Evolutionary conservation across 352 stramenopile species (phyloP).

Genomic region (Peronospora tabacina): DNA sequence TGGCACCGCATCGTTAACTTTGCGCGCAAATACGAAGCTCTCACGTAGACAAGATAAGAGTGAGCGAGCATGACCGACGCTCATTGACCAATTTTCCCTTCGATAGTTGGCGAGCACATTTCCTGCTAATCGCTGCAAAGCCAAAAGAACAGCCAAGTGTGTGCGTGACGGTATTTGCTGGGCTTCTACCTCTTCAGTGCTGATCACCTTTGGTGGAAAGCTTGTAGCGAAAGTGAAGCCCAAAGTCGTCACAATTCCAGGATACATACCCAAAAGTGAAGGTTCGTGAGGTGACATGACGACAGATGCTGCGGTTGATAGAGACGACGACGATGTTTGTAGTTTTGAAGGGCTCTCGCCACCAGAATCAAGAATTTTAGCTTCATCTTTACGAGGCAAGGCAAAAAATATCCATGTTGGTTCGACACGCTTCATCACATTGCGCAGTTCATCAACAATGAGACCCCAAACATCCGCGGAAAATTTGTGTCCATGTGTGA

Average conservation of each 20-base stretch:
- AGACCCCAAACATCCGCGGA: constrained; percentile 71
- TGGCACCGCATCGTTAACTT: constrained; percentile 60
- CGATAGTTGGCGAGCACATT: constrained; percentile 54
- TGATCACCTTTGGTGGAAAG: constrained; percentile 53
- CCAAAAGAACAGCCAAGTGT: constrained; percentile 60
- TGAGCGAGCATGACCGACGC: constrained; percentile 43
- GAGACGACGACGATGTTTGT: constrained; percentile 7
- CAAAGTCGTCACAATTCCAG: constrained; percentile 39
- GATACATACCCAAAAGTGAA: constrained; percentile 69
- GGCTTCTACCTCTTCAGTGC: constrained; percentile 43
- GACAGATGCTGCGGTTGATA: constrained; percentile 1
- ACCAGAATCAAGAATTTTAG: constrained; percentile 1
- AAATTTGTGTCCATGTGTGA: constrained; percentile 74
- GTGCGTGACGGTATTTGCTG: constrained; percentile 56
- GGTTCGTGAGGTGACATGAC: constrained; percentile 40
- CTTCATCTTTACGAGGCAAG: constrained; percentile 11
- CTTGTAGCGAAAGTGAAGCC: constrained; percentile 46
- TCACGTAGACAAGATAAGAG: constrained; percentile 53
- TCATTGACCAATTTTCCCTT: constrained; percentile 40
- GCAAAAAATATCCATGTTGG: constrained; percentile 70
- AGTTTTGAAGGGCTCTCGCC: constrained; percentile 9
- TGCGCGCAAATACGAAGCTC: constrained; percentile 61
- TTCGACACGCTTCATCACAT: constrained; percentile 61
- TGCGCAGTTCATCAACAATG: constrained; percentile 73
- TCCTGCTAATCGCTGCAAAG: constrained; percentile 54